Evolutionary conservation across 2,329 filamentous ascomycete species (phyloP), one percentile per base, ranked within the genome.

Genomic region (Cladosporium sp.): DNA sequence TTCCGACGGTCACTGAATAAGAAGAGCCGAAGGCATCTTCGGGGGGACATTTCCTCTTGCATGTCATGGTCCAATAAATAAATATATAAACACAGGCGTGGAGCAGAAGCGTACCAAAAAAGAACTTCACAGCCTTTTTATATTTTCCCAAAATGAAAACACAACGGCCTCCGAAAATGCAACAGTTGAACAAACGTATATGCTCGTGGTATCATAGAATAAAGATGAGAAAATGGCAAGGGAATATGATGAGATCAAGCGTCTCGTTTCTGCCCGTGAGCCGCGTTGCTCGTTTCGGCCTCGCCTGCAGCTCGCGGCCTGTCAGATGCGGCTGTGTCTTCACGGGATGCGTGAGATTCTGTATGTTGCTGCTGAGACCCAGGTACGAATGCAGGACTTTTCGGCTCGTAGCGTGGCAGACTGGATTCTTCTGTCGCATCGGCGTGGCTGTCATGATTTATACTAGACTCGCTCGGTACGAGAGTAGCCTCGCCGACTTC

Each of bases 371-470:
- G 49, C 32, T 54, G 60, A 7, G n/a, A 32, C 1, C n/a, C 49
- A 26, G 49, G 2, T 24, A 3, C 32, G 26, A 7, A 11, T 15
- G 12, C 18, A 32, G 47, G 32, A 21, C 32, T 34, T 58, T 66
- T 70, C 60, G 65, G 65, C 63, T 71, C 69, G 65, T 72, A 72
- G n/a, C 61, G 62, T 21, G 71, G 71, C 47, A 72, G 54, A 36
- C 41, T 62, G 6, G 59, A 38, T 2, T 30, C 55, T 6, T 64
- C 70, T 15, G 32, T 41, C 10, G 71, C 70, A 47, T 71, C 68
- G 2, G 67, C 66, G 59, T 71, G 71, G 44, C 70, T 71, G 49
- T 70, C 68, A 38, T 67, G 60, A n/a, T 41, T 55, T 1, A 57
- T 15, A 24, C 38, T 36, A 3, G 49, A 6, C 38, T 61, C 59